These are phyloP conservation scores for Xylona heveae DNA, from an alignment of 495 filamentous ascomycete species.

Conservation along the genomic window DNA sequence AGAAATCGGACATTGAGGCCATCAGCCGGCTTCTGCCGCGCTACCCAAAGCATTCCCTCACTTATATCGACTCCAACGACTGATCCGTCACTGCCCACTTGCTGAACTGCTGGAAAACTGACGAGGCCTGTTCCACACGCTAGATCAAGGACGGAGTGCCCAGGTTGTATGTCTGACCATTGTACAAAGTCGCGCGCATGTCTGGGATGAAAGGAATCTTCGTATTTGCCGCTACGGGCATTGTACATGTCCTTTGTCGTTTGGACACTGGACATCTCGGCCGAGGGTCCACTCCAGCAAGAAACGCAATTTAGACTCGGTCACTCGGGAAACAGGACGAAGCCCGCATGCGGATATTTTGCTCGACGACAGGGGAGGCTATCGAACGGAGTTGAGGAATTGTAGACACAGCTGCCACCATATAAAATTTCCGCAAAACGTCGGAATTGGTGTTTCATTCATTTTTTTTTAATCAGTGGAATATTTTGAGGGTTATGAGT, in stretches of 20 bases:
- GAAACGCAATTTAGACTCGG: no score
- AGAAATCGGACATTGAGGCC: conserved; percentile 13
- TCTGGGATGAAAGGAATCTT: background rate
- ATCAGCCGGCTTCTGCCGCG: conserved; percentile 11
- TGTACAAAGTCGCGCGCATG: background rate
- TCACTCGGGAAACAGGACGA: no score
- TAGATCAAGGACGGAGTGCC: conserved; percentile 20
- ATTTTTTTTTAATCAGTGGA: no score
- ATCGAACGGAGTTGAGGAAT: no score
- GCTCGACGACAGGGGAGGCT: no score
- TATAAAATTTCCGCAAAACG: no score
- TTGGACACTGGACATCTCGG: no score
- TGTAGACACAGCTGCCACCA: no score
- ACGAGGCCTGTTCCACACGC: conserved; percentile 24
- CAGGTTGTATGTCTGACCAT: conserved; percentile 9
- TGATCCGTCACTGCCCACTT: conserved; percentile 14
- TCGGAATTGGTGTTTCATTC: no score
- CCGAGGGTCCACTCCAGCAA: no score
- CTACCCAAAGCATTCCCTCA: conserved; percentile 15
- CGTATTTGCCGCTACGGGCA: background rate
- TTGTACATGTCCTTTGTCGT: background rate
- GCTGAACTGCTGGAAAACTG: conserved; percentile 13
- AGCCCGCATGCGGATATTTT: no score
- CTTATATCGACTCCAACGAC: conserved; percentile 24
- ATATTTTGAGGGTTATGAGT: no score